These are phyloP conservation scores for Artemisia argyi DNA, from an alignment of 129 eudicot genomes.

Conservation along the genomic window DNA sequence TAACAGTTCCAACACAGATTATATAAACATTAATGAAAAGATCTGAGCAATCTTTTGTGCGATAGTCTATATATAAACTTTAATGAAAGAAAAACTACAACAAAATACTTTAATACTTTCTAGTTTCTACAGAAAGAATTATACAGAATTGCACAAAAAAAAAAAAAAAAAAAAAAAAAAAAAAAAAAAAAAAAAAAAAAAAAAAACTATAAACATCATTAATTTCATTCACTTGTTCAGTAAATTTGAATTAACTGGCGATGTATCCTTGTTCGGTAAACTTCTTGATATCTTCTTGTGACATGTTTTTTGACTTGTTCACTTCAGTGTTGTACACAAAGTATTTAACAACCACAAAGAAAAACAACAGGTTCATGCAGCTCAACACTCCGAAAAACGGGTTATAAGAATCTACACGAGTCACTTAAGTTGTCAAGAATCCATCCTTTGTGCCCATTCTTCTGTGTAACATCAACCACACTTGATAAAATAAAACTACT, in stretches of 20 bases:
- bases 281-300: conserved; percentile 29
- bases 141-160: too few species aligned
- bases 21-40: too few species aligned
- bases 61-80: too few species aligned
- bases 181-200: too few species aligned
- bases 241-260: conserved; percentile 10
- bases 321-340: conserved; percentile 46
- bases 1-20: too few species aligned
- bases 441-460: conserved; percentile 70
- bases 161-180: too few species aligned
- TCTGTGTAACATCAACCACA: conserved; percentile 55
- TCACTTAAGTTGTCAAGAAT: conserved; percentile 65
- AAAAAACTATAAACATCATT: too few species aligned
- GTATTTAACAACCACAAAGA: conserved; percentile 39
- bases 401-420: conserved; percentile 69
- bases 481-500: conserved; percentile 58
- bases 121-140: too few species aligned
- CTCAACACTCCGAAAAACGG: conserved; percentile 62
- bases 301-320: conserved; percentile 26
- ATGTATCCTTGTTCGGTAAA: conserved; percentile 31
- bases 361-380: conserved; percentile 51
- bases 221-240: not conserved
- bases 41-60: too few species aligned
- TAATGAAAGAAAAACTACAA: too few species aligned
- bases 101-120: too few species aligned